These are phyloP conservation scores for Zygoascus hellenicus DNA, from an alignment of 1,139 yeast species.

Conservation along the genomic window DNA sequence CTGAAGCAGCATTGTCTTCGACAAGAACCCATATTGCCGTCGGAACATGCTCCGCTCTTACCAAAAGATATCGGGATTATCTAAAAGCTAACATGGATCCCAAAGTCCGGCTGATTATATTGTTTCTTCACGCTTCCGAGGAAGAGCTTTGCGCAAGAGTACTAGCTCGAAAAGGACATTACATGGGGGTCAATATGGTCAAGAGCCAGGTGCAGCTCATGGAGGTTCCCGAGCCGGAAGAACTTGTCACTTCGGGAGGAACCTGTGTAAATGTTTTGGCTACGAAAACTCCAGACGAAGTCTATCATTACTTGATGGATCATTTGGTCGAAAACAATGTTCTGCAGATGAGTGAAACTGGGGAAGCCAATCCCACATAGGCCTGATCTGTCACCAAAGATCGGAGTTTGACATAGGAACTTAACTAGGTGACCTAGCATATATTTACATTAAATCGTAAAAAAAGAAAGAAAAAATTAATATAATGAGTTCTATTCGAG, in stretches of 20 bases:
- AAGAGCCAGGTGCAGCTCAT: slow-evolving; percentile 67
- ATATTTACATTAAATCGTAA: no score
- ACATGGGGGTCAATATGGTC: slow-evolving; percentile 82
- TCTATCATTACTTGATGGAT: slow-evolving; percentile 8
- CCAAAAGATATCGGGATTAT: slow-evolving; percentile 60
- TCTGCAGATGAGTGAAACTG: not conserved
- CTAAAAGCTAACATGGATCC: slow-evolving; percentile 35
- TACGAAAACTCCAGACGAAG: slow-evolving; percentile 15
- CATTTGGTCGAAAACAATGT: slow-evolving; percentile 8
- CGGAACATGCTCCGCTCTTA: slow-evolving; percentile 82
- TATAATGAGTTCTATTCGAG: no score
- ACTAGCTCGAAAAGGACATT: slow-evolving; percentile 60
- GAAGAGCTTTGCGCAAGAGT: slow-evolving; percentile 60
- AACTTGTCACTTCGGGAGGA: slow-evolving; percentile 19
- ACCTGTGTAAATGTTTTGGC: slow-evolving; percentile 16
- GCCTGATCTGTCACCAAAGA: not conserved
- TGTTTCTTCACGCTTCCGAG: slow-evolving; percentile 61
- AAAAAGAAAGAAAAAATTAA: no score
- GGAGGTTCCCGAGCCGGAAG: slow-evolving; percentile 56
- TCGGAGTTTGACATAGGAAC: no score
- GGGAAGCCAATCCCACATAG: not conserved
- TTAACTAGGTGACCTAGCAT: no score
- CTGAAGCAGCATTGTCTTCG: slow-evolving; percentile 38
- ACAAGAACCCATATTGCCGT: slow-evolving; percentile 37
- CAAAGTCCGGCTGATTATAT: slow-evolving; percentile 47